Percentiles rank a stretch among this genome's conserved stretches.
Conservation (phyloP, 192 early-diverging fungal genomes). For the Coemansia sp. region DNA sequence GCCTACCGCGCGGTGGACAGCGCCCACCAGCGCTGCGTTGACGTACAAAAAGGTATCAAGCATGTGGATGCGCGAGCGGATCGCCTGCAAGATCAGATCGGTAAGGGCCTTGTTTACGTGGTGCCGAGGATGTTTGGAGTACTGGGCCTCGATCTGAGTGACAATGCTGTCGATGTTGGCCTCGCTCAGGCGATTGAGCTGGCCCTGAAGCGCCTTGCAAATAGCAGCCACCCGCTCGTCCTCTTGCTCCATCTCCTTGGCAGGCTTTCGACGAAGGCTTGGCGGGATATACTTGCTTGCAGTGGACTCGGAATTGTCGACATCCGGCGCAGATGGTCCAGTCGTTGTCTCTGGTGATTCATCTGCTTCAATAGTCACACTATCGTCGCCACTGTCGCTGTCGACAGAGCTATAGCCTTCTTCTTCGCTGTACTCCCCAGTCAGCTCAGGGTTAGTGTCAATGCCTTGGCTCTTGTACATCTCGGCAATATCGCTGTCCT, state of each 20-base stretch:
- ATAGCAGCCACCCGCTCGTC: constrained; percentile 64
- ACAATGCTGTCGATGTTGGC: constrained; percentile 90
- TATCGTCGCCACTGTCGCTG: constrained; percentile 8
- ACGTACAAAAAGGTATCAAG: constrained; percentile 88
- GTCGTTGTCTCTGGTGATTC: neutral
- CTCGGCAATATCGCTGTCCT: constrained; percentile 51
- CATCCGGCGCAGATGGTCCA: neutral
- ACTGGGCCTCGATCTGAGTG: constrained; percentile 72
- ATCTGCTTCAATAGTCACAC: neutral
- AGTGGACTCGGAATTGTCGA: neutral
- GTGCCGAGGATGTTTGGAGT: constrained; percentile 57
- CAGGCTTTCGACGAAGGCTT: constrained; percentile 64
- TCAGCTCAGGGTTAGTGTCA: constrained; percentile 21
- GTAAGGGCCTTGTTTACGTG: constrained; percentile 87
- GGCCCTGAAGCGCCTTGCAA: constrained; percentile 79
- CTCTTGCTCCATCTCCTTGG: constrained; percentile 59
- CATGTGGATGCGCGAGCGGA: constrained; percentile 80
- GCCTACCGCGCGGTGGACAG: constrained; percentile 76
- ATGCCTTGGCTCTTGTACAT: constrained; percentile 28
- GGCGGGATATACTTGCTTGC: constrained; percentile 84
- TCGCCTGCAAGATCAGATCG: constrained; percentile 68
- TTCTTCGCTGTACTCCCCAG: constrained; percentile 16
- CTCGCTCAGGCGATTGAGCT: constrained; percentile 84
- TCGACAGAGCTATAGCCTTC: constrained; percentile 6
- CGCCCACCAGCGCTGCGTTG: constrained; percentile 83